A percentile compares a stretch with the other conserved stretches of the same genome.
Conservation (phyloP, 2,329 filamentous ascomycete species). For the Metarhizium anisopliae region DNA sequence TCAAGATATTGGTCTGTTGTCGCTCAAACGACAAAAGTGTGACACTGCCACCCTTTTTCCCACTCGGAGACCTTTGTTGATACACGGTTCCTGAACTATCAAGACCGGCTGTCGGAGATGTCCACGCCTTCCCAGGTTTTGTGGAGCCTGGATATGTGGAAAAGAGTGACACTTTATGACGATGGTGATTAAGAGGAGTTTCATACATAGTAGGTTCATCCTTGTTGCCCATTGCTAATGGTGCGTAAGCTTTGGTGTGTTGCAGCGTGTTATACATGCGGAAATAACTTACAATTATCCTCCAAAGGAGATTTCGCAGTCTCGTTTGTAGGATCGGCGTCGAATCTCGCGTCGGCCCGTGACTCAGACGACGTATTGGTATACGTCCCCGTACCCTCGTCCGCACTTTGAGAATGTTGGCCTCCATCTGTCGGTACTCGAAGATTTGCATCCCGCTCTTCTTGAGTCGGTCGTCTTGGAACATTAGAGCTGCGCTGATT, state of each 20-base stretch:
- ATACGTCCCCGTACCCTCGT: background rate
- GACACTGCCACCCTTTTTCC: constrained; percentile 14
- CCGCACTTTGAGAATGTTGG: background rate
- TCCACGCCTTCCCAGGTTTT: constrained; percentile 3
- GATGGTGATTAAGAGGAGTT: background rate
- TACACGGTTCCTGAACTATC: constrained; percentile 6
- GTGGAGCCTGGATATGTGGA: constrained; percentile 8
- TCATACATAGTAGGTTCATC: constrained; percentile 40
- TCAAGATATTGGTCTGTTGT: constrained; percentile 28
- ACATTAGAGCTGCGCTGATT: constrained; percentile 21
- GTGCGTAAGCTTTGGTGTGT: background rate
- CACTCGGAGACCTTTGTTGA: constrained; percentile 21
- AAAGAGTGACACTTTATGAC: constrained; percentile 1
- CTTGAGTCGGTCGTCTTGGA: constrained; percentile 14
- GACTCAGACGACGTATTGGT: constrained; percentile 1
- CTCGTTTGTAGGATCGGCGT: background rate
- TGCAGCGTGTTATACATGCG: background rate
- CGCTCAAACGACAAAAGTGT: constrained; percentile 29
- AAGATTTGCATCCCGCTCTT: background rate
- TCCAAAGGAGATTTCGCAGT: background rate
- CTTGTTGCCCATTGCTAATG: constrained; percentile 4
- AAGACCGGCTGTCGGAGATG: background rate
- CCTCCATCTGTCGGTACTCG: background rate
- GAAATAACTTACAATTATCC: background rate
- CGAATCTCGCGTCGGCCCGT: constrained; percentile 4